Base-by-base conservation (phyloP, 2,329 filamentous ascomycete genomes). In the Beauveria brongniartii region DNA sequence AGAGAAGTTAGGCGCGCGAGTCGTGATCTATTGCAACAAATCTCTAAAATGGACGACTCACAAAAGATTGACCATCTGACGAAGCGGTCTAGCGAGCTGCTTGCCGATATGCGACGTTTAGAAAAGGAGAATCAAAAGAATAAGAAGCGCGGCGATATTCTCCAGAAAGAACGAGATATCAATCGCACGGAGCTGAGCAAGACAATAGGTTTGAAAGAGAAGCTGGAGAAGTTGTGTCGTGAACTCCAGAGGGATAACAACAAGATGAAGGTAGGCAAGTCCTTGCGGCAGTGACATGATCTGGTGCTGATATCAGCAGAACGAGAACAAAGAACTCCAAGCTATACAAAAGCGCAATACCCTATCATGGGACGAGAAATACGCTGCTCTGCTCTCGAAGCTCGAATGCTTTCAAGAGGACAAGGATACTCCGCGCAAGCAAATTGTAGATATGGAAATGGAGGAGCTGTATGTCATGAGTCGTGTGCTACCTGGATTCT, bases 161-260 rank as follows among this genome's bases (percentile, higher is more conserved):
- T 99, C 60, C 94, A 99, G 74, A 99, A 97, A 73, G 94, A 99
- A 69, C 95, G 96, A 73, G 94, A 99, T 72, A 87, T 90, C 66
- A 89, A 89, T 61, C 86, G 92, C 68, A 89, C 88, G 52, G 94
- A 99, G 72, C 80, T 96, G 61, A 93, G 86, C 76, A 96, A 96
- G 76, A 93, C 92, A 24, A 87, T 90, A 22, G 89, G 88, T 1
- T 85, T 97, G 71, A 97, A 96, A 74, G 92, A 97, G 73, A 97
- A 97, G 76, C 80, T 99, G 51, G 94, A 99, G 75, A 99, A 97
- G 72, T 80, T 99, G 37, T 97, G 92, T 69, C 82, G 94, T 61
- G 94, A 99, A 74, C 82, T 99, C 60, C 94, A 95, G 63, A 90
- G 93, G 69, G 94, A 99, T 71, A 99, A 99, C 74, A 97, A 97